These are phyloP conservation scores for Stipa capillata DNA, from an alignment of 176 grass and related monocot species.

Conservation along the genomic window DNA sequence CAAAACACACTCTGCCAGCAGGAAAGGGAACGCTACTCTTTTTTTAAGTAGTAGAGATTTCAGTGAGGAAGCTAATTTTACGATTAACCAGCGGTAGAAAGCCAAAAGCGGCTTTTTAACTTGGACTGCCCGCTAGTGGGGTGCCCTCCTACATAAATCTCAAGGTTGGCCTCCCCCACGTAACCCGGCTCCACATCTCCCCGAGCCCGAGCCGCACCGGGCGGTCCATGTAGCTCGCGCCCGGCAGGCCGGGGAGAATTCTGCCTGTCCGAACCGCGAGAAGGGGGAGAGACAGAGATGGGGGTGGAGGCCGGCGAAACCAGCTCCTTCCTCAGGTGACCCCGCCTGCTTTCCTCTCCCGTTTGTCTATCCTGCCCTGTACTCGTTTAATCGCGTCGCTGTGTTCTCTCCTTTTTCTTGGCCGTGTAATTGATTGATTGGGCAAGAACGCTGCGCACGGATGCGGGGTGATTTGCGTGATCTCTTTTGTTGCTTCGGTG, in stretches of 20 bases:
- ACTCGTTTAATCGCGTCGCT: no score
- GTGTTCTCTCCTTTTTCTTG: not conserved
- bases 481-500: no score
- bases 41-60: no score
- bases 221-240: slow-evolving; percentile 3
- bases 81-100: no score
- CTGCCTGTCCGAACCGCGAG: slow-evolving; percentile 9
- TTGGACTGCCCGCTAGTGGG: no score
- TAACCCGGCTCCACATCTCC: slow-evolving; percentile 15
- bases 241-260: not conserved
- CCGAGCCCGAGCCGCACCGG: not conserved
- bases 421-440: not conserved
- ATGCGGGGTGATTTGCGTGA: not conserved
- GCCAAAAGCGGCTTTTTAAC: no score
- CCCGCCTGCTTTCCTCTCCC: not conserved
- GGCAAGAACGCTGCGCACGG: not conserved
- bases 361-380: not conserved
- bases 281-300: not conserved
- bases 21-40: no score
- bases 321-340: slow-evolving; percentile 49
- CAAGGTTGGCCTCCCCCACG: no score
- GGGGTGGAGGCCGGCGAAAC: slow-evolving; percentile 37
- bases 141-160: no score
- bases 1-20: no score
- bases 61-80: no score